Evolutionary conservation across 2,329 filamentous ascomycete species (phyloP), one percentile per base, ranked within the genome.

Genomic region (Exophiala sp.): DNA sequence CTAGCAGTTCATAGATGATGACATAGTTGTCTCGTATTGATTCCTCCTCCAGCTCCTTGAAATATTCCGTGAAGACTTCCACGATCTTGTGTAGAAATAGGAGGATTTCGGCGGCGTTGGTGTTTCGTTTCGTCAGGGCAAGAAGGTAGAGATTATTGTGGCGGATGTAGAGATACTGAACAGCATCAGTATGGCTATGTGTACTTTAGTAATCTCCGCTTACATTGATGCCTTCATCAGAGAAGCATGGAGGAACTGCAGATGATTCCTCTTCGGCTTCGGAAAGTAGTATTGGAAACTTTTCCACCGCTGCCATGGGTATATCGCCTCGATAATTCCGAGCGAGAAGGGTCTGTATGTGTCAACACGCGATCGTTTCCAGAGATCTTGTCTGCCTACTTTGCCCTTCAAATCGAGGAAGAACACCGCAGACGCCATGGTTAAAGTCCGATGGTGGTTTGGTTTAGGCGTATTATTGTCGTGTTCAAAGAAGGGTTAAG

Each of bases 361-460:
- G 50, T 60, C 24, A 52, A 44, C 51, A 53, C 46, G 10, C 21
- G 49, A 21, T 41, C 33, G 14, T 34, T 7, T 34, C 9, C 5
- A 14, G 42, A 42, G 18, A 48, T 20, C 50, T 35, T 43, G 34
- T 20, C 33, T 21, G 41, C 18, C 14, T 73, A 95, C 91, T 88
- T 99, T 99, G 89, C 94, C 94, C 90, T 99, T 99, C 65, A 99
- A 82, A 74, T 99, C 94, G 68, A 99, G 87, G 73, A 99, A 99
- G 83, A 99, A 99, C 68, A 99, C 72, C 62, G 94, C 94, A 57
- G 94, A 99, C 65, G 94, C 94, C 94, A 99, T 99, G 70, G 65
- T 79, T 42, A 38, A 41, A 9, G 38, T 16, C 38, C 10, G 14
- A 10, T 21, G n/a, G 39, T 7, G 14, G 21, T 21, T 11, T 11